A percentile compares a stretch with the other conserved stretches of the same genome.
phyloP scores from a whole-genome alignment of 805 yeast species.

The Kregervanrija delftensis region DNA sequence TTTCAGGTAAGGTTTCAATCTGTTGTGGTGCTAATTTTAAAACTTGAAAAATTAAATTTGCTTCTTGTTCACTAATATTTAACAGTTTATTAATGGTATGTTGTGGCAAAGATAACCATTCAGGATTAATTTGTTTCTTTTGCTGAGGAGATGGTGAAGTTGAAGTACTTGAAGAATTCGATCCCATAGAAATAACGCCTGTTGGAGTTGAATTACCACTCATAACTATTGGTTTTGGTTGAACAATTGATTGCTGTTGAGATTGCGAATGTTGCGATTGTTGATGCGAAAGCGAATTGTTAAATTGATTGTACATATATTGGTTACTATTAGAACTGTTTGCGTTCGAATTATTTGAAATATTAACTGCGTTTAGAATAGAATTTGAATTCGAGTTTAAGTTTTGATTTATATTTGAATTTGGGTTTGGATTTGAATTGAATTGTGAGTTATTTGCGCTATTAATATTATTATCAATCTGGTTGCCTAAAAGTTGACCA shows the following conservation, averaged over 20 bases:
- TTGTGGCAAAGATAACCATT: slow-evolving; percentile 44
- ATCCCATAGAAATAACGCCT: neutral
- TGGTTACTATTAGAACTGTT: no score
- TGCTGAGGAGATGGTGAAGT: slow-evolving; percentile 3
- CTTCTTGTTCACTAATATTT: slow-evolving; percentile 49
- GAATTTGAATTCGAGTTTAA: neutral
- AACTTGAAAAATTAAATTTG: slow-evolving; percentile 48
- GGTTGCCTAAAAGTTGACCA: slow-evolving; percentile 6
- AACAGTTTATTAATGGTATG: slow-evolving; percentile 44
- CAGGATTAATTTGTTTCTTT: slow-evolving; percentile 23
- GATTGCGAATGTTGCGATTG: slow-evolving; percentile 12
- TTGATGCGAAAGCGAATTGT: neutral
- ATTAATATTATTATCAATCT: neutral
- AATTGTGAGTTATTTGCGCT: neutral
- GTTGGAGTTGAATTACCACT: slow-evolving; percentile 3
- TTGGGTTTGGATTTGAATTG: slow-evolving; percentile 13
- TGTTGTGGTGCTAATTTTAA: slow-evolving; percentile 44
- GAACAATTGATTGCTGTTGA: slow-evolving; percentile 7
- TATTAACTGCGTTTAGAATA: neutral
- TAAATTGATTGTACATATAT: no score
- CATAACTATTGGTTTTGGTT: neutral
- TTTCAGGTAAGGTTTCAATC: slow-evolving; percentile 41
- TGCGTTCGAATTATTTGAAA: neutral
- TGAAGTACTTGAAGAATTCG: slow-evolving; percentile 2
- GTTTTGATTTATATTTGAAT: neutral